Conservation (phyloP, 495 filamentous ascomycete genomes). For the Chaetomidium leptoderma region DNA sequence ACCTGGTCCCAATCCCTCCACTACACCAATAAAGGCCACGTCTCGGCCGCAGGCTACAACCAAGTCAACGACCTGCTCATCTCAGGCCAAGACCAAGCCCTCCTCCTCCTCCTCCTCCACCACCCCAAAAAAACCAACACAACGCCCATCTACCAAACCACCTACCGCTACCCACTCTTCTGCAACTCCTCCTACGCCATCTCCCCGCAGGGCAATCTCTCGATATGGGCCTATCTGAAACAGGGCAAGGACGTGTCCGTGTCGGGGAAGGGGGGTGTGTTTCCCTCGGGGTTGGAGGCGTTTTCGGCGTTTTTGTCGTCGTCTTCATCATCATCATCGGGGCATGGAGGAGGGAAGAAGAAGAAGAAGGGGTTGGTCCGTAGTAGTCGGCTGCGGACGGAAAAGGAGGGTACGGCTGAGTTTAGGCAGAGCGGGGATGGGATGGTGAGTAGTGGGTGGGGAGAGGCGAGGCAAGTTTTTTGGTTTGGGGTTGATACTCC, state of each 20-base stretch:
- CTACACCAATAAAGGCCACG: slow-evolving; percentile 56
- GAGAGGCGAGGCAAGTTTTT: slow-evolving; percentile 54
- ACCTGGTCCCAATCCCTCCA: slow-evolving; percentile 62
- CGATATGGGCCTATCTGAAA: slow-evolving; percentile 55
- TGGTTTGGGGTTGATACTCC: slow-evolving; percentile 38
- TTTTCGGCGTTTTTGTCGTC: slow-evolving; percentile 31
- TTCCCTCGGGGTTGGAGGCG: slow-evolving; percentile 54
- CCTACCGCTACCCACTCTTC: slow-evolving; percentile 61
- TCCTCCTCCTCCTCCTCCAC: slow-evolving; percentile 10
- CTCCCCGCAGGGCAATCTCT: slow-evolving; percentile 47
- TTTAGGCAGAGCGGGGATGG: slow-evolving; percentile 48
- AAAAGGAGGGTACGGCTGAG: slow-evolving; percentile 52
- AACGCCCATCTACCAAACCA: slow-evolving; percentile 30
- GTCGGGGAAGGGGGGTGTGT: slow-evolving; percentile 55
- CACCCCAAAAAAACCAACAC: slow-evolving; percentile 4
- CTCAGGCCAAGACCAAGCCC: slow-evolving; percentile 53
- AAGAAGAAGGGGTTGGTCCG: slow-evolving; percentile 23
- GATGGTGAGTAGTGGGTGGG: slow-evolving; percentile 46
- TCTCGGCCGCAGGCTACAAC: slow-evolving; percentile 55
- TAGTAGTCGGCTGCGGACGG: slow-evolving; percentile 49
- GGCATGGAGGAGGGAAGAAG: background rate
- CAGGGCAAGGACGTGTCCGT: slow-evolving; percentile 56
- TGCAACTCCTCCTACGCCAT: slow-evolving; percentile 53
- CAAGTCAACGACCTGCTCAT: slow-evolving; percentile 62
- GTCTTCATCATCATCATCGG: background rate